Percentiles rank a stretch among this genome's conserved stretches.
phyloP scores from a whole-genome alignment of 129 eudicot genomes.

The Flaveria robusta region DNA sequence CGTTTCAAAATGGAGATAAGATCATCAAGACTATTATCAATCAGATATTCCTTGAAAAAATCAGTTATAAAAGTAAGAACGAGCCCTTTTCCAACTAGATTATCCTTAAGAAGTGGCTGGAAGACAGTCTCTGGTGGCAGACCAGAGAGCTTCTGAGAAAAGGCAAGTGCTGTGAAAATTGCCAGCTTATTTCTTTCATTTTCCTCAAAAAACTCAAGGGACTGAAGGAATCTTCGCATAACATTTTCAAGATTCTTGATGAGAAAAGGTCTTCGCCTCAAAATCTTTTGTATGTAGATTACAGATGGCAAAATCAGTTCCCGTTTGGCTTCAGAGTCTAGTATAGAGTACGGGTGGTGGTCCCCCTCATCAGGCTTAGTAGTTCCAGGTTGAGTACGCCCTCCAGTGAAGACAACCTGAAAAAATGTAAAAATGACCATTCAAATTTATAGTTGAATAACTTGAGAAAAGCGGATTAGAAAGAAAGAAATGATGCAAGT shows the following conservation, averaged over 20 bases:
- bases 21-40: conserved; percentile 96
- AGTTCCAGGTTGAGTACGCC: conserved; percentile 97
- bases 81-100: conserved; percentile 91
- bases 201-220: conserved; percentile 93
- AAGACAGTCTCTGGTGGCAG: conserved; percentile 95
- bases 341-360: conserved; percentile 72
- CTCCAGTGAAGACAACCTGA: conserved; percentile 93
- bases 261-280: conserved; percentile 90
- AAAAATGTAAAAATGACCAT: not conserved
- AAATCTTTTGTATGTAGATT: conserved; percentile 81
- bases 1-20: conserved; percentile 84
- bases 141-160: conserved; percentile 95
- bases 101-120: conserved; percentile 97
- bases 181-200: conserved; percentile 89
- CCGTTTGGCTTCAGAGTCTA: conserved; percentile 83
- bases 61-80: conserved; percentile 91
- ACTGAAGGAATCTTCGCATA: conserved; percentile 88
- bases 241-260: conserved; percentile 98
- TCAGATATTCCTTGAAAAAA: conserved; percentile 91
- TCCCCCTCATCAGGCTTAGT: conserved; percentile 97
- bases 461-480: not conserved
- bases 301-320: conserved; percentile 87
- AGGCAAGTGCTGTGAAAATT: conserved; percentile 95
- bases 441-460: not conserved
- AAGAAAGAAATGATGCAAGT: not conserved